These are phyloP conservation scores for Pichia ethanolica DNA, from an alignment of 805 yeast genomes.

Conservation along the genomic window DNA sequence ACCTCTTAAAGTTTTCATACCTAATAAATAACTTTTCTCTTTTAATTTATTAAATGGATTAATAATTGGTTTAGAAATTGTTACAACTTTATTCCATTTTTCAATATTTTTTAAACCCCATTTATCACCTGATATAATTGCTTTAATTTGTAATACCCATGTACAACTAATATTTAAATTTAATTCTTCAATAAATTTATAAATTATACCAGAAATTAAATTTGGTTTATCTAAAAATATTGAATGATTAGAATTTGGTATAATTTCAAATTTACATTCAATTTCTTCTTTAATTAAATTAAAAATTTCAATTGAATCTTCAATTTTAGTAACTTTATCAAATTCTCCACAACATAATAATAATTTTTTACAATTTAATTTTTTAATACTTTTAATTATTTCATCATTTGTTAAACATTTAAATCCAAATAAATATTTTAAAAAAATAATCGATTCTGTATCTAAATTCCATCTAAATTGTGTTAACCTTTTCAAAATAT, in stretches of 20 bases:
- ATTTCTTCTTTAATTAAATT: conserved; percentile 17
- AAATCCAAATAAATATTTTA: conserved; percentile 48
- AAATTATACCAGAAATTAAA: conserved; percentile 50
- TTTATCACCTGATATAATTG: conserved; percentile 58
- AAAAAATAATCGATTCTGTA: conserved; percentile 44
- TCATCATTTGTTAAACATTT: conserved; percentile 36
- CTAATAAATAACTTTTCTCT: conserved; percentile 44
- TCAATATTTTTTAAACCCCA: conserved; percentile 74
- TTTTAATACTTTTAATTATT: conserved; percentile 33
- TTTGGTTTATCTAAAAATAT: conserved; percentile 58
- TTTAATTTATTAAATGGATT: conserved; percentile 20
- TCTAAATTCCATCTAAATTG: conserved; percentile 71
- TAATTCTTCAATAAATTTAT: conserved; percentile 45
- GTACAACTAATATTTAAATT: conserved; percentile 51
- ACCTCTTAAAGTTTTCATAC: conserved; percentile 70
- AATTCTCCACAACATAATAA: conserved; percentile 52
- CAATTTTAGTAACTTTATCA: conserved; percentile 47
- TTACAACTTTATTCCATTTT: conserved; percentile 56
- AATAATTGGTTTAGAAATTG: conserved; percentile 40
- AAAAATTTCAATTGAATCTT: not conserved
- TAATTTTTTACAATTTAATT: conserved; percentile 34
- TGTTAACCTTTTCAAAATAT: conserved; percentile 36
- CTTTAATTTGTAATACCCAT: conserved; percentile 63
- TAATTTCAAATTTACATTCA: conserved; percentile 29
- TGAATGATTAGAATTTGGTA: conserved; percentile 57